Conservation (phyloP, 768 basidiomycete genomes). For the Boletus rubropictus region DNA sequence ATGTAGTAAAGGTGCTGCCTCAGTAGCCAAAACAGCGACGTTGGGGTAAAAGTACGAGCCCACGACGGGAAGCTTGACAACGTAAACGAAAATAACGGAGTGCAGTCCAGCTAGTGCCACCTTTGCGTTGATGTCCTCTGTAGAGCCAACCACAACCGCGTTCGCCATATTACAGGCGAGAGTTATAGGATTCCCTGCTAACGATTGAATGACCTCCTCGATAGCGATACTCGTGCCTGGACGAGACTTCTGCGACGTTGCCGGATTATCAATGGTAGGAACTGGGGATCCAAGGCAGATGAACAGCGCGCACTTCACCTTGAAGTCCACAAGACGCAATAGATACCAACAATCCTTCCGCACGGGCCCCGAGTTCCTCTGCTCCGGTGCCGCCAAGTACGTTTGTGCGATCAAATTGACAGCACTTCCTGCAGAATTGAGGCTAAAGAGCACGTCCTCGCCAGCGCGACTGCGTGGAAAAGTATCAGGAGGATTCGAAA, state of each 20-base stretch:
- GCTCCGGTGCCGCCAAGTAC: not conserved
- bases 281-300: not conserved
- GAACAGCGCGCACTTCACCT: not conserved
- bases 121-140: conserved; percentile 3
- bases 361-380: not conserved
- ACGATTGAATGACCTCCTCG: not conserved
- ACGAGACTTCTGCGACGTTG: not conserved
- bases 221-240: not conserved
- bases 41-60: conserved; percentile 16
- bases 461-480: not conserved
- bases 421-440: not conserved
- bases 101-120: conserved; percentile 5
- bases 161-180: not conserved
- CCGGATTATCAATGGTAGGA: not conserved
- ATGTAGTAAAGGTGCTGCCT: no score
- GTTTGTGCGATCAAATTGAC: not conserved
- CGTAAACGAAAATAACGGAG: conserved; percentile 8
- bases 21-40: conserved; percentile 4
- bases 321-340: not conserved
- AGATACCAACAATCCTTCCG: not conserved
- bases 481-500: not conserved
- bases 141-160: not conserved
- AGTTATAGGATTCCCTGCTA: not conserved
- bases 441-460: not conserved
- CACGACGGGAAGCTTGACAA: conserved; percentile 19